Conservation (phyloP, 345 rosid species). For the Gossypium bickii region DNA sequence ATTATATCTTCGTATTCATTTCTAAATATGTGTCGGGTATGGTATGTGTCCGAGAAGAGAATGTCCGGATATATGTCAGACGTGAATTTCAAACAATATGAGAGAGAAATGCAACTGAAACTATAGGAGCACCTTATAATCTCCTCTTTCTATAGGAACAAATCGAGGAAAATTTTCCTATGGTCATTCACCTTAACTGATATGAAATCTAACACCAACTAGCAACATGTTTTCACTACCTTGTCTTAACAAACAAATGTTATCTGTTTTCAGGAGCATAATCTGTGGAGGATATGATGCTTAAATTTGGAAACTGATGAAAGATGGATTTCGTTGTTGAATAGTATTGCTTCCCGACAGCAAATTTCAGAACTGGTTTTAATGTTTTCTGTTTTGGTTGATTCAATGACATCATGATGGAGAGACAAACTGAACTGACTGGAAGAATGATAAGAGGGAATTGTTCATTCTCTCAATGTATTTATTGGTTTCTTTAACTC, state of each 20-base stretch:
- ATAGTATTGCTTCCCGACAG: neutral
- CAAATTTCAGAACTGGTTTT: neutral
- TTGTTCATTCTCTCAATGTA: slow-evolving; percentile 8
- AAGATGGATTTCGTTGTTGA: neutral
- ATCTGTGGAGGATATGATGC: slow-evolving; percentile 12
- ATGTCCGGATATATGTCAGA: too few species aligned
- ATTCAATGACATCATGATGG: slow-evolving; percentile 3
- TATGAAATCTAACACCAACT: neutral
- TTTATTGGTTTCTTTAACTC: neutral
- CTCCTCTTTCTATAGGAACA: neutral
- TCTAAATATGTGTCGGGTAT: neutral
- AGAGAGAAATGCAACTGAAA: too few species aligned
- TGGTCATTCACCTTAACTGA: too few species aligned
- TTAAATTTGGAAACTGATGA: neutral
- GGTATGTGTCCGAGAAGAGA: too few species aligned
- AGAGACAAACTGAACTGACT: neutral
- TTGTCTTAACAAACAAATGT: too few species aligned
- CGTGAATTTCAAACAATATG: too few species aligned
- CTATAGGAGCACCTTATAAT: neutral
- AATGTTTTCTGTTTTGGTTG: neutral
- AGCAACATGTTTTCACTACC: neutral
- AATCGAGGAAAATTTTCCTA: neutral
- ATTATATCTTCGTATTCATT: too few species aligned
- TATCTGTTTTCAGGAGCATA: slow-evolving; percentile 8
- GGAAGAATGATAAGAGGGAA: slow-evolving; percentile 5